Evolutionary conservation across 176 grass and related monocot genomes (phyloP), one percentile per base, ranked within the genome.

Genomic region (Hyparrhenia diplandra): DNA sequence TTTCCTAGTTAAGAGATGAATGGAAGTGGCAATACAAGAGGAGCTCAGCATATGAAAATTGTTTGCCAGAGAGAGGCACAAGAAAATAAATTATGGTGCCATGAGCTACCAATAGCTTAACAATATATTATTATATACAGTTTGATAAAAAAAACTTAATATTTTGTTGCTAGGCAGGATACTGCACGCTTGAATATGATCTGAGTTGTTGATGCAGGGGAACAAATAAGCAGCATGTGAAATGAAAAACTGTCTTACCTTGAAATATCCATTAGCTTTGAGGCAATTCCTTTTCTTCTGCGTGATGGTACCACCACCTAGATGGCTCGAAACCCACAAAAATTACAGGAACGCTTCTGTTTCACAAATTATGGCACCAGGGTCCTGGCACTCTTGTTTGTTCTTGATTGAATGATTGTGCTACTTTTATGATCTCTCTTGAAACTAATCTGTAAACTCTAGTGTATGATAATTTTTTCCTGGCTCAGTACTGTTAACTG

Each of bases 261-360:
- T 64, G 90, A 86, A 11, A 89, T 86, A 75, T 95, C 92, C 77
- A 98, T 71, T 21, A 98, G 81, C 71, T 88, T 79, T 29, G 92
- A 91, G 21, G 81, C 95, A 69, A 95, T 78, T 46, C 64, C 66
- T 52, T 89, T 91, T 80, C 90, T 87, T 84, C 95, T 93, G 60
- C 81, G 77, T 21, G 88, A 90, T 68, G 90, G 90, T 30, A 85
- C 95, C 11, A 85, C 95, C 10, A 95, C 88, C 92, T 92, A 98
- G 68, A 98, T 91, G 51, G 92, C 92, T 65, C 92, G 88, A 84
- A 98, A 93, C 75, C 95, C 95, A 21, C 90, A 91, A 55, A 86
- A 24, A n/a, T n/a, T 31, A 90, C 92, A 13, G 81, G 84, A 21
- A 91, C 86, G 74, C 76, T 83, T 98, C 66, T 75, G 92, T 76